Percentiles rank a stretch among this genome's conserved stretches.
These are phyloP conservation scores for Mycosarcoma maydis DNA, from an alignment of 1,284 basidiomycete species.

Conservation along the genomic window DNA sequence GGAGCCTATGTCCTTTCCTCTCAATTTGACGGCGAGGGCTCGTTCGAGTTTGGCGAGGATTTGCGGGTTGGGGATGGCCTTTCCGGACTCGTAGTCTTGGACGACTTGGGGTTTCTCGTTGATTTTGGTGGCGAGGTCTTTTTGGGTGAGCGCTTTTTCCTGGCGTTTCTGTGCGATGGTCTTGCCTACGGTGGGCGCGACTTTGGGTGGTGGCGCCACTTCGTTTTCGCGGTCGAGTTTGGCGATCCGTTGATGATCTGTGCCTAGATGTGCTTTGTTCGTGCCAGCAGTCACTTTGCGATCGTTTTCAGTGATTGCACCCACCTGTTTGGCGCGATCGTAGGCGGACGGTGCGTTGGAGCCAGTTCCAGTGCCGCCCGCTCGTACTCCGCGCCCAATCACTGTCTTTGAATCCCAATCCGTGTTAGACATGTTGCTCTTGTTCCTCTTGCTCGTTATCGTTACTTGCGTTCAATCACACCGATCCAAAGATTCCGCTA, in stretches of 20 bases:
- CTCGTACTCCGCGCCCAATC: slow-evolving; percentile 78
- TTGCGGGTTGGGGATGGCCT: slow-evolving; percentile 88
- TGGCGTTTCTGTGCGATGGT: slow-evolving; percentile 85
- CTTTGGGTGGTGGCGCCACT: slow-evolving; percentile 89
- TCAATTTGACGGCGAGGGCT: slow-evolving; percentile 85
- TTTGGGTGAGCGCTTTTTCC: slow-evolving; percentile 83
- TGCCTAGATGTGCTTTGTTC: slow-evolving; percentile 61
- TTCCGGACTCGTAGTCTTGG: slow-evolving; percentile 84
- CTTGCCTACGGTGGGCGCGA: slow-evolving; percentile 81
- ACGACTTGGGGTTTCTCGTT: slow-evolving; percentile 89
- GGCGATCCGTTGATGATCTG: slow-evolving; percentile 64
- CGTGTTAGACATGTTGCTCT: slow-evolving; percentile 39
- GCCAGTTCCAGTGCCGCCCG: slow-evolving; percentile 70
- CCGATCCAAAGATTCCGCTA: no score
- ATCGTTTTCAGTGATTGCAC: slow-evolving; percentile 69
- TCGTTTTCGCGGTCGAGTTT: slow-evolving; percentile 75
- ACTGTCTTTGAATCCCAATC: slow-evolving; percentile 70
- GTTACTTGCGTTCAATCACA: no score
- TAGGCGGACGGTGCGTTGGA: slow-evolving; percentile 70
- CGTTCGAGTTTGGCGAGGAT: slow-evolving; percentile 93
- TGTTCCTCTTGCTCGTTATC: no score
- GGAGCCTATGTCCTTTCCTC: slow-evolving; percentile 61
- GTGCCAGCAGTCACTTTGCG: slow-evolving; percentile 67
- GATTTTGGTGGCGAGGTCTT: slow-evolving; percentile 90
- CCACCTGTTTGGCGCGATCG: slow-evolving; percentile 68